Base-by-base conservation (phyloP, 192 early-diverging fungal genomes). In the Rhizophagus prolifer region DNA sequence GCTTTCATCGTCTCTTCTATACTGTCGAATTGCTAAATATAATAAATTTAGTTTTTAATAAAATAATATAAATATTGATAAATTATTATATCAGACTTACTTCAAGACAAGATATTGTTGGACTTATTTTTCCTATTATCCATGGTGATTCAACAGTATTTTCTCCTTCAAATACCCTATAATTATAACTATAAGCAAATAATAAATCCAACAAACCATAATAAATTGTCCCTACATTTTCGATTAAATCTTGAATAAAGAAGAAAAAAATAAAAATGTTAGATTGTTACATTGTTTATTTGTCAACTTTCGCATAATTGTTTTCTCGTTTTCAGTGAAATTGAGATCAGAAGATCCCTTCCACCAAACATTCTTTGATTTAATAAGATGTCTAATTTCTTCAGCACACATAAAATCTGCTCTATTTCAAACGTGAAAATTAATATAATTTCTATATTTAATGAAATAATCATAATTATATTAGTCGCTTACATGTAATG, bases 101-200 rank as follows among this genome's bases (percentile, higher is more conserved):
- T 70, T 97, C 96, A 58, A 97, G 86, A 61, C 88, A 91, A 0
- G 95, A 90, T 21, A 98, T 82, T 0, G 90, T 89, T 0, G 94
- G 78, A 31, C 91, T 92, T 13, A 98, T 73, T 65, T 91, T 96
- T 46, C 92, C 92, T 44, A 99, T 90, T 0, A 93, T 93, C 96
- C 97, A 98, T 16, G 88, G 88, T 0, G 94, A 94, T 74, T 98
- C 97, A 2, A 97, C 92, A 8, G 88, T 97, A 67, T 85, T 81
- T 31, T 99, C 96, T 1, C 93, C 95, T 73, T 91, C 87, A 16
- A 91, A 94, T 1, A 89, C 89, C 7, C 97, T 93, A 61, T 92
- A 82, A 75, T 99, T 93, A 76, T 96, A 96, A 36, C 90, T 88
- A 83, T 97, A 97, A 0, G 94, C 94, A 82, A 94, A 99, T 4